A percentile compares a stretch with the other conserved stretches of the same genome.
These are phyloP conservation scores for Trichoderma simmonsii DNA, from an alignment of 2,329 filamentous ascomycete species.

Conservation along the genomic window DNA sequence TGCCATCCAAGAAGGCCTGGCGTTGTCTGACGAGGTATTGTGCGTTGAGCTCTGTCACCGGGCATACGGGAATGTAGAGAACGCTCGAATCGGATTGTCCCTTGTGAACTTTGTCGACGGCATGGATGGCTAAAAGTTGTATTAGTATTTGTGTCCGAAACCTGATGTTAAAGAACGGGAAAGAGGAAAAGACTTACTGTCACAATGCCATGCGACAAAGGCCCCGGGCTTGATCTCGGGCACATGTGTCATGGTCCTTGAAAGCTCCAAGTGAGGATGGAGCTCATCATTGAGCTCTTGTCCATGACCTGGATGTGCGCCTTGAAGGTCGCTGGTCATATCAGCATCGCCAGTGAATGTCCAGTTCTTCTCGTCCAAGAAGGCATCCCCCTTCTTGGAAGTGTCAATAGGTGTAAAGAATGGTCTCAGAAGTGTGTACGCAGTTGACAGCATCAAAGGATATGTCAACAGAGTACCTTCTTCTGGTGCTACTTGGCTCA, in stretches of 20 bases:
- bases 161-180: not conserved
- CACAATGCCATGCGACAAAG: slow-evolving; percentile 83
- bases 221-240: slow-evolving; percentile 69
- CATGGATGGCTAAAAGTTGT: slow-evolving; percentile 57
- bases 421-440: slow-evolving; percentile 77
- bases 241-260: slow-evolving; percentile 66
- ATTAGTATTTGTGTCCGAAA: not conserved
- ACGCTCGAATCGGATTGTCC: slow-evolving; percentile 76
- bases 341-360: slow-evolving; percentile 43
- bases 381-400: slow-evolving; percentile 27
- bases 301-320: slow-evolving; percentile 64
- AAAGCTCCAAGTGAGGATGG: slow-evolving; percentile 69
- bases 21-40: slow-evolving; percentile 68
- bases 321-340: slow-evolving; percentile 63
- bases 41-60: slow-evolving; percentile 72
- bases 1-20: slow-evolving; percentile 65
- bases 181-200: slow-evolving; percentile 44
- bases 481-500: slow-evolving; percentile 67
- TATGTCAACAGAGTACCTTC: slow-evolving; percentile 83
- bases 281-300: slow-evolving; percentile 67
- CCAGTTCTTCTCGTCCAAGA: slow-evolving; percentile 58
- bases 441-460: slow-evolving; percentile 72
- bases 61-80: slow-evolving; percentile 84
- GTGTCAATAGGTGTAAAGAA: slow-evolving; percentile 63
- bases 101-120: slow-evolving; percentile 74